Percentiles rank a stretch among this genome's conserved stretches.
Evolutionary conservation across 2,329 filamentous ascomycete species (phyloP).

Genomic region (Aschersonia sp.): DNA sequence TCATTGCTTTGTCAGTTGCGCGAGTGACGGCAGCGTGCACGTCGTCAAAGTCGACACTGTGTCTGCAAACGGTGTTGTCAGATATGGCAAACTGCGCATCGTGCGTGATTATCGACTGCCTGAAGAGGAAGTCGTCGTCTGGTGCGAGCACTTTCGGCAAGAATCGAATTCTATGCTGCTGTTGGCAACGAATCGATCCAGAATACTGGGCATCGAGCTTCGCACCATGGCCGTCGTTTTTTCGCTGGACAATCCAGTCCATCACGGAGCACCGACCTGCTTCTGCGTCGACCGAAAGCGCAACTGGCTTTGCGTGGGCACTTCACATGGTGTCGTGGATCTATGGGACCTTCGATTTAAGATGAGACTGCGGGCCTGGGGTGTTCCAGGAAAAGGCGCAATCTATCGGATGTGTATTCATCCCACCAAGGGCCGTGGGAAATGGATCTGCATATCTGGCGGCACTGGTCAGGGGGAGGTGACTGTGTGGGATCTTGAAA

Average conservation of each 20-base stretch:
- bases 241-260: slow-evolving; percentile 69
- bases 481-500: slow-evolving; percentile 91
- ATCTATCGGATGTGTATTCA: slow-evolving; percentile 72
- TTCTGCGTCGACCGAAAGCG: slow-evolving; percentile 78
- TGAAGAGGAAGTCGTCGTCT: slow-evolving; percentile 62
- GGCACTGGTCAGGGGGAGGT: slow-evolving; percentile 80
- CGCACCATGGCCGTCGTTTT: slow-evolving; percentile 75
- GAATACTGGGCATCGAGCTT: slow-evolving; percentile 72
- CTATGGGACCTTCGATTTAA: slow-evolving; percentile 96
- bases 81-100: slow-evolving; percentile 64
- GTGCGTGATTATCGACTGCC: slow-evolving; percentile 72
- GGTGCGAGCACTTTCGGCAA: slow-evolving; percentile 81
- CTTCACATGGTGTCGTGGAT: slow-evolving; percentile 81
- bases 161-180: slow-evolving; percentile 73
- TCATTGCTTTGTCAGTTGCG: slow-evolving; percentile 84
- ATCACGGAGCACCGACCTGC: slow-evolving; percentile 82
- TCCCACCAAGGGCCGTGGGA: slow-evolving; percentile 61
- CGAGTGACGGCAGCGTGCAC: slow-evolving; percentile 78
- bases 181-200: slow-evolving; percentile 73
- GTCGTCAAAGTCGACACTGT: slow-evolving; percentile 64
- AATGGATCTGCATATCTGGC: slow-evolving; percentile 78
- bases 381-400: slow-evolving; percentile 62
- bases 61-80: slow-evolving; percentile 33
- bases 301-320: slow-evolving; percentile 85
- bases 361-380: slow-evolving; percentile 77